These are phyloP conservation scores for Elsinoe ampelina DNA, from an alignment of 2,329 filamentous ascomycete genomes.

Conservation along the genomic window DNA sequence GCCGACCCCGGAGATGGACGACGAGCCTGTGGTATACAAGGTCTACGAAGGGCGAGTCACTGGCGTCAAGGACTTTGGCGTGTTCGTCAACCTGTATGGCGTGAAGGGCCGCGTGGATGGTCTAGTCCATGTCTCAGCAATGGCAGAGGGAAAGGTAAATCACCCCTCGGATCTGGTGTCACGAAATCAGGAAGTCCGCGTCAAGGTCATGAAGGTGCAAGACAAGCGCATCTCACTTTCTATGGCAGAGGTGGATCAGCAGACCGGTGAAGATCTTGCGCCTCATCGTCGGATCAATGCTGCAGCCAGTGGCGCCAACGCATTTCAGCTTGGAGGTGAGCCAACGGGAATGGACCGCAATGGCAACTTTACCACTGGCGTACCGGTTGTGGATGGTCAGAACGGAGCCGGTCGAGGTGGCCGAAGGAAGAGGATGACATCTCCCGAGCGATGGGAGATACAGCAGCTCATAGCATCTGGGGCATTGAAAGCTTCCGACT, in stretches of 20 bases:
- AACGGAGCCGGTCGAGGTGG: conserved; percentile 39
- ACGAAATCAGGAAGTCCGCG: conserved; percentile 73
- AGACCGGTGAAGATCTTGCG: conserved; percentile 71
- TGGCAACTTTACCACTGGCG: conserved; percentile 41
- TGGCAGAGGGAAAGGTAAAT: conserved; percentile 78
- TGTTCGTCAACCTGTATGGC: conserved; percentile 84
- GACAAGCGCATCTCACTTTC: conserved; percentile 74
- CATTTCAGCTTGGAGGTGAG: conserved; percentile 62
- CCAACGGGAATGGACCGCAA: conserved; percentile 47
- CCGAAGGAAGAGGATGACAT: conserved; percentile 87
- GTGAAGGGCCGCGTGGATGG: conserved; percentile 85
- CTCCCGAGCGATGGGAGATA: conserved; percentile 95
- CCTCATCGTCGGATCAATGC: conserved; percentile 70
- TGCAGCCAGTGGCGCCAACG: conserved; percentile 84
- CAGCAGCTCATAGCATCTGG: conserved; percentile 92
- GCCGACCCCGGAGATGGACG: conserved; percentile 67
- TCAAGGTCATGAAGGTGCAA: conserved; percentile 85
- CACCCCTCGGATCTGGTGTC: conserved; percentile 83
- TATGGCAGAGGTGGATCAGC: conserved; percentile 96
- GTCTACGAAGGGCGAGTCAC: conserved; percentile 85
- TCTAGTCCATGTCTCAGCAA: conserved; percentile 84
- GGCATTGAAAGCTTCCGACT: conserved; percentile 83
- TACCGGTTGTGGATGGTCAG: conserved; percentile 56
- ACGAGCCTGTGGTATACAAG: conserved; percentile 72
- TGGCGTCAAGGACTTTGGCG: conserved; percentile 89